A percentile compares a stretch with the other conserved stretches of the same genome.
Evolutionary conservation across 164 flowering plant species (phyloP).

Genomic region (Tinospora cordifolia): DNA sequence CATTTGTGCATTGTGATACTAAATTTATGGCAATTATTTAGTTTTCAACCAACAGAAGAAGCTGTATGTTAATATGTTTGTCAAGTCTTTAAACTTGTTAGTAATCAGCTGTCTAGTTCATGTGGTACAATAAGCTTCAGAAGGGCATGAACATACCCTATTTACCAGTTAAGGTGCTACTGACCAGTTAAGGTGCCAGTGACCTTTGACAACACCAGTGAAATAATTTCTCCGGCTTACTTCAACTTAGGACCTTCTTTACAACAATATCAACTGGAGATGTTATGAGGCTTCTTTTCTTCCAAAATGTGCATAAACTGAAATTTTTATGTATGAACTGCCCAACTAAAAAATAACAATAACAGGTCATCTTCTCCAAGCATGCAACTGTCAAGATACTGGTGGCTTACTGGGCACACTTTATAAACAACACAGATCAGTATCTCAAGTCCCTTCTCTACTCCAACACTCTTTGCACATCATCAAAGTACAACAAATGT

Average conservation of each 20-base stretch:
- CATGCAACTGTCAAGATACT: conserved; percentile 75
- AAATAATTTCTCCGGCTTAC: not conserved
- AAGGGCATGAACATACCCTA: not conserved
- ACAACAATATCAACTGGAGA: not conserved
- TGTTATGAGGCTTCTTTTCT: not conserved
- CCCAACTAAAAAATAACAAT: not conserved
- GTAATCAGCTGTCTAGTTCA: not conserved
- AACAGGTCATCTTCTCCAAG: conserved; percentile 80
- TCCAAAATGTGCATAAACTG: not conserved
- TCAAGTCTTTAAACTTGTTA: not conserved
- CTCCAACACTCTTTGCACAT: conserved; percentile 63
- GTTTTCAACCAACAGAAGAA: not conserved
- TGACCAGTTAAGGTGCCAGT: not conserved
- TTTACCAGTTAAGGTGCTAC: not conserved
- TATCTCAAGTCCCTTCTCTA: conserved; percentile 81
- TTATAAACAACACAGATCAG: conserved; percentile 57
- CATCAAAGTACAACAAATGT: conserved; percentile 67
- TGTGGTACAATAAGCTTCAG: no score
- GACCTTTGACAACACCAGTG: not conserved
- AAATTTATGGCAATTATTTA: not conserved
- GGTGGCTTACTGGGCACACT: conserved; percentile 83
- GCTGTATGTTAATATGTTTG: not conserved
- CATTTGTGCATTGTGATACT: not conserved
- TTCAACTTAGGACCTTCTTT: not conserved
- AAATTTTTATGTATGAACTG: not conserved